phyloP scores from a whole-genome alignment of 108 stramenopile species.

The Pseudonitzschia multiseries region DNA sequence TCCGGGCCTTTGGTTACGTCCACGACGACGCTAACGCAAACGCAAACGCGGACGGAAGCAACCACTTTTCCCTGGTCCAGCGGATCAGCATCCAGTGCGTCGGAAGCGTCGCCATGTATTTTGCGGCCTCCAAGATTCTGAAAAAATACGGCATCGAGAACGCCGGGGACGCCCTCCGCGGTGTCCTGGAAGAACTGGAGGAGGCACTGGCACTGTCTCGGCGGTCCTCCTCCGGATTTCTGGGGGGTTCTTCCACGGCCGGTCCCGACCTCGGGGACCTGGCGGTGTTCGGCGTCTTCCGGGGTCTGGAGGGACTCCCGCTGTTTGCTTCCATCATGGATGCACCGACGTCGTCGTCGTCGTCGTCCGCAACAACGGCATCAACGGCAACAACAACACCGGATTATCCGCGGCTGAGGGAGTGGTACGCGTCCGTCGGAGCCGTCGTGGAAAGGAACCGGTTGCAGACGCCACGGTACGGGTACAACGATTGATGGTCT shows the following conservation, averaged over 20 bases:
- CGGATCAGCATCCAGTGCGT: slow-evolving; percentile 57
- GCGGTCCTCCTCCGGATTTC: slow-evolving; percentile 22
- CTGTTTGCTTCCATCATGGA: slow-evolving; percentile 16
- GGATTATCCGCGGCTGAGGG: background rate
- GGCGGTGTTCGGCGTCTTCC: slow-evolving; percentile 82
- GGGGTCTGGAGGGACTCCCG: slow-evolving; percentile 66
- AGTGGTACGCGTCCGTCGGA: slow-evolving; percentile 9
- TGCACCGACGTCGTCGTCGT: no score
- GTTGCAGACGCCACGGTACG: slow-evolving; percentile 4
- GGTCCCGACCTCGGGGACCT: slow-evolving; percentile 70
- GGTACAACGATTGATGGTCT: slow-evolving; percentile 1
- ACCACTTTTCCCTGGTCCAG: slow-evolving; percentile 59
- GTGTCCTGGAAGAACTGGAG: slow-evolving; percentile 59
- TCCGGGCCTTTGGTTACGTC: slow-evolving; percentile 85
- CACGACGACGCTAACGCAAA: no score
- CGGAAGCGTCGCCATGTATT: slow-evolving; percentile 88
- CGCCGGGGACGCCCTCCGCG: slow-evolving; percentile 67
- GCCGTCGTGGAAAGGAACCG: background rate
- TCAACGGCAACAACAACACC: no score
- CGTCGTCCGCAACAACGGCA: no score
- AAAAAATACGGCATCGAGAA: slow-evolving; percentile 76
- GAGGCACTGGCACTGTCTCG: slow-evolving; percentile 35
- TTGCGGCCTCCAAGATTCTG: slow-evolving; percentile 86
- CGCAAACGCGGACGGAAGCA: no score
- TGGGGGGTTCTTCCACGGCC: slow-evolving; percentile 19